Evolutionary conservation across 164 flowering plant species (phyloP), one percentile per base, ranked within the genome.

Genomic region (Berberis vulgaris): DNA sequence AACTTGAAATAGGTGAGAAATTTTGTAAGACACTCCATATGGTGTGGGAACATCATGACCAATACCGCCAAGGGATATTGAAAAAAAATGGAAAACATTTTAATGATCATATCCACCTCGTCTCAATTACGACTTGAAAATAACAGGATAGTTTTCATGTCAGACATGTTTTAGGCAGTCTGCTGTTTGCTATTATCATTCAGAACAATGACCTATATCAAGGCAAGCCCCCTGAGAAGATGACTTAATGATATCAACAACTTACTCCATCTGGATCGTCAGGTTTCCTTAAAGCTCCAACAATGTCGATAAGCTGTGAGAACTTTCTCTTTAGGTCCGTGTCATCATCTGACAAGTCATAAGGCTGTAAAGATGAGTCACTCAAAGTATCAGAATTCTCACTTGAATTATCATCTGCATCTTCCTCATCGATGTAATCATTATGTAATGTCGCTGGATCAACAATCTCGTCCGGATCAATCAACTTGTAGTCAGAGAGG

Each of bases 221-320:
- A 52, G 54, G 3, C n/a, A 6, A 10, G 13, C n/a, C 3, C n/a
- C n/a, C 11, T 52, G n/a, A 6, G 54, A 52, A 52, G 0, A 52
- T 10, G n/a, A 26, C 26, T 26, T 26, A 26, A 52, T 4, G n/a
- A 52, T 10, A 52, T 57, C 11, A 57, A 38, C 6, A 65, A 84
- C 98, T 79, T 80, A 94, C 99, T 72, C 89, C 97, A 71, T 91
- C 97, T 63, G 86, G 89, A 69, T 91, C 90, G 76, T 89, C 97
- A 67, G 94, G 59, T 77, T 95, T 95, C 64, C 94, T 79, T 12
- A 95, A 72, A 63, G 97, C 96, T 67, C 82, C 87, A 78, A 84
- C 78, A 40, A 95, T 78, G 78, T 95, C 99, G 73, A 83, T 87
- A 76, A 95, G 74, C 76, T 95, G 96, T 3, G 91, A 76, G 59